These are phyloP conservation scores for Trametes sp. DNA, from an alignment of 1,284 basidiomycete species.

Conservation along the genomic window DNA sequence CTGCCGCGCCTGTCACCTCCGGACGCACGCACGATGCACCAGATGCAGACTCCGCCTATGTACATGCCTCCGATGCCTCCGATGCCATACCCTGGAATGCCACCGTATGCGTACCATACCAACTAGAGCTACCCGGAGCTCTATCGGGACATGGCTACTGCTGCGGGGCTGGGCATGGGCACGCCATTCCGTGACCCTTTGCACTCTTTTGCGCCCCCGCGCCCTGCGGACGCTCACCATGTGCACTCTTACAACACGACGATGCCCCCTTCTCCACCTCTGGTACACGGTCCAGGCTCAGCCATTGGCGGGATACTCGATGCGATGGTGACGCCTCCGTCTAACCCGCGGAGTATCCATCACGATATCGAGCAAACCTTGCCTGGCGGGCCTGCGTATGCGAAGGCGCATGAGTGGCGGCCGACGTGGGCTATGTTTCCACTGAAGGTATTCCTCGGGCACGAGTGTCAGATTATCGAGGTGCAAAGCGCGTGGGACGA, in stretches of 20 bases:
- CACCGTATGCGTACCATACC: neutral
- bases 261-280: neutral
- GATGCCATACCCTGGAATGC: neutral
- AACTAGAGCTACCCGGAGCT: slow-evolving; percentile 14
- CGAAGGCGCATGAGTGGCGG: slow-evolving; percentile 16
- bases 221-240: neutral
- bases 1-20: neutral
- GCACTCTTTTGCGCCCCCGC: neutral
- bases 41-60: too few species aligned
- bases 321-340: slow-evolving; percentile 3
- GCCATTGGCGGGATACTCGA: slow-evolving; percentile 9
- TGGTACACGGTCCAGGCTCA: neutral
- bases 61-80: too few species aligned
- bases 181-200: slow-evolving; percentile 3
- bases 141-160: slow-evolving; percentile 12
- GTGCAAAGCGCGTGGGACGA: slow-evolving; percentile 31
- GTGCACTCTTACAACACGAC: too few species aligned
- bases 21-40: neutral
- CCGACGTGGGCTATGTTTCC: slow-evolving; percentile 31
- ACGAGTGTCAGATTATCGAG: slow-evolving; percentile 18
- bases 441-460: slow-evolving; percentile 28
- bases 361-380: slow-evolving; percentile 4
- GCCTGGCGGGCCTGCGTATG: neutral
- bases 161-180: slow-evolving; percentile 10
- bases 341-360: neutral